A percentile compares a stretch with the other conserved stretches of the same genome.
phyloP scores from a whole-genome alignment of 495 filamentous ascomycete genomes.

The Penicillium antarcticum region DNA sequence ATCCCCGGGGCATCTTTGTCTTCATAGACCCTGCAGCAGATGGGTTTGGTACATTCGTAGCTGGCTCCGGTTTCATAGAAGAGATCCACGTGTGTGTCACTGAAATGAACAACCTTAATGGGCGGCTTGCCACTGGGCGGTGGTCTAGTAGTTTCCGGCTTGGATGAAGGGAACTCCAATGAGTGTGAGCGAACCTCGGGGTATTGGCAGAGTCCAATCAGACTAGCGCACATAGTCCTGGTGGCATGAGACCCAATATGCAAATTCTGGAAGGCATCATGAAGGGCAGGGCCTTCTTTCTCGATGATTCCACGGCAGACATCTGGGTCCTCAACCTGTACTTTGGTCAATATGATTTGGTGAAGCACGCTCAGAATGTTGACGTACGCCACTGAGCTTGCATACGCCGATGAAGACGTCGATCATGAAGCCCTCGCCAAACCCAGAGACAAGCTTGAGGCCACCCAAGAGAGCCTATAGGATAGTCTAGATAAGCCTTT shows the following conservation, averaged over 20 bases:
- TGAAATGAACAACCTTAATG: conserved; percentile 52
- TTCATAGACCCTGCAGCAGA: conserved; percentile 52
- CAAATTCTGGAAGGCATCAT: conserved; percentile 44
- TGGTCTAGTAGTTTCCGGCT: conserved; percentile 37
- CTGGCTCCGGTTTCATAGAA: conserved; percentile 48
- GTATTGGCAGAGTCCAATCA: conserved; percentile 48
- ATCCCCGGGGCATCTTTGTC: conserved; percentile 39
- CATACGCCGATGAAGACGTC: conserved; percentile 43
- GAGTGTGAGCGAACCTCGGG: conserved; percentile 40
- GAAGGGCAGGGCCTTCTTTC: conserved; percentile 48
- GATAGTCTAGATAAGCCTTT: neutral
- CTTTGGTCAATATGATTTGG: neutral
- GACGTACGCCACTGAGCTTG: conserved; percentile 36
- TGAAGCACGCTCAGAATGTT: neutral
- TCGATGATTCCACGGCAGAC: conserved; percentile 47
- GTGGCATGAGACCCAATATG: conserved; percentile 44
- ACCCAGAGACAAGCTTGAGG: conserved; percentile 41
- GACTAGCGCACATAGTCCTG: conserved; percentile 43
- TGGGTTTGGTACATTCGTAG: conserved; percentile 51
- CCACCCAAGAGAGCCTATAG: conserved; percentile 39
- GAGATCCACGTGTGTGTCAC: conserved; percentile 54
- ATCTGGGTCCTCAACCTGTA: conserved; percentile 42
- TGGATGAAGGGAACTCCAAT: conserved; percentile 43
- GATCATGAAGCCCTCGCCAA: conserved; percentile 41
- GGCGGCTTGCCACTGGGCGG: conserved; percentile 42